A percentile compares a stretch with the other conserved stretches of the same genome.
Conservation (phyloP, 345 rosid genomes). For the Bruguiera sexangula region DNA sequence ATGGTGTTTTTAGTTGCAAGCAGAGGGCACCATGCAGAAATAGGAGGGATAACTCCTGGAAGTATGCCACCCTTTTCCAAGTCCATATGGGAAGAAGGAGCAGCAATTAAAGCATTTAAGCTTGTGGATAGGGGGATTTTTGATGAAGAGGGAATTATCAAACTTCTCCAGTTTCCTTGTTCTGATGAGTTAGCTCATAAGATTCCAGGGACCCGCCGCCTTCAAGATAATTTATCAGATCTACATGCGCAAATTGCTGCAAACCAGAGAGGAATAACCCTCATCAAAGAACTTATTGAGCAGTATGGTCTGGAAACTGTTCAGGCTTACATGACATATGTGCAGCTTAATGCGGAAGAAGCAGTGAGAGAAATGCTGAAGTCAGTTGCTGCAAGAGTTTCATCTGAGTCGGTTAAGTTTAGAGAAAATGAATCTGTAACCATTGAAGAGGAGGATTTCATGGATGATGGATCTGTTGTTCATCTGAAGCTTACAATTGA, state of each 20-base stretch:
- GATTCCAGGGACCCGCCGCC: slow-evolving; percentile 80
- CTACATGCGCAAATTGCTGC: slow-evolving; percentile 98
- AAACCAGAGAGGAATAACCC: slow-evolving; percentile 83
- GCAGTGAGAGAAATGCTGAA: slow-evolving; percentile 97
- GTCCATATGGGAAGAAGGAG: slow-evolving; percentile 96
- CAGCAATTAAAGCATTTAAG: slow-evolving; percentile 93
- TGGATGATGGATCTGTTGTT: slow-evolving; percentile 91
- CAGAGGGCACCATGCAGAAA: slow-evolving; percentile 98
- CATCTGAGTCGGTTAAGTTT: slow-evolving; percentile 30
- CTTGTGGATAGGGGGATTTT: slow-evolving; percentile 78
- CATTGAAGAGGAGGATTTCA: slow-evolving; percentile 80
- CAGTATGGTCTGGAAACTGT: slow-evolving; percentile 80
- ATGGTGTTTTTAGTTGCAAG: slow-evolving; percentile 98
- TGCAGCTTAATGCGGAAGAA: slow-evolving; percentile 85
- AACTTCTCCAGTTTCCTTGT: slow-evolving; percentile 64
- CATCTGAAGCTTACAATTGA: slow-evolving; percentile 73
- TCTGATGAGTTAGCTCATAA: slow-evolving; percentile 43
- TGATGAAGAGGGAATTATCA: slow-evolving; percentile 83
- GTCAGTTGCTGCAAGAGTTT: slow-evolving; percentile 63
- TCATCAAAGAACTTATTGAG: slow-evolving; percentile 83
- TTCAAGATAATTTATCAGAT: slow-evolving; percentile 91
- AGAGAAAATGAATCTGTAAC: slow-evolving; percentile 35
- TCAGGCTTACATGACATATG: slow-evolving; percentile 91
- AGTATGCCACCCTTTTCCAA: slow-evolving; percentile 99
- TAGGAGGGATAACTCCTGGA: slow-evolving; percentile 98